Evolutionary conservation across 495 filamentous ascomycete species (phyloP), one percentile per base, ranked within the genome.

Genomic region (Aspergillus sclerotioniger): DNA sequence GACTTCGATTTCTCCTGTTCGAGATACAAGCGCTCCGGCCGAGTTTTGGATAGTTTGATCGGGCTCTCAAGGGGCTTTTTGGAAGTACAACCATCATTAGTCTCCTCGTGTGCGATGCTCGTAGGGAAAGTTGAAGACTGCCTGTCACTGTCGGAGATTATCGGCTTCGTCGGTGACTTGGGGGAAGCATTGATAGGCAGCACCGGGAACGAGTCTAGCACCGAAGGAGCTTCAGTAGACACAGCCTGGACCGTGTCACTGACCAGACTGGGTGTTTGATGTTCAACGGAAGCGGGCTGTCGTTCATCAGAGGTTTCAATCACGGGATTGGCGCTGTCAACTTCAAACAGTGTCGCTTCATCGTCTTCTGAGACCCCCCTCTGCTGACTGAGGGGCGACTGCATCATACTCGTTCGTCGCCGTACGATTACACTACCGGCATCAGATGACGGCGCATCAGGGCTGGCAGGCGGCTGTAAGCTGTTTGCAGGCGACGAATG

Each of bases 61-160:
- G 75, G 75, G 21, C 75, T 77, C 29, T 77, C 70, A 19, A 77
- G 50, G 13, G 67, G 73, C 39, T 71, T 68, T 35, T 64, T 68
- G 1, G 64, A 49, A 19, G 63, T 48, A 8, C 12, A 13, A 15
- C 29, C 48, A 2, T 58, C 45, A n/a, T 39, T 44, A 25, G 56
- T 16, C 19, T 57, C 47, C 13, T 32, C 6, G 13, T 16, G 47
- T 3, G 47, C 3, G 1, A 29, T 9, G 12, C 13, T 8, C 5
- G 15, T 31, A 29, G 47, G 15, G 6, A 1, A 25, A 16, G 4
- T 16, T 16, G 47, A 31, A 17, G 8, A 15, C 12, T 16, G 9
- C 16, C 17, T 31, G 28, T 50, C 47, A 8, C 16, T 50, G 25
- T 3, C 25, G 47, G 41, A 32, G 10, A 56, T 37, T 20, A 13